Conservation (phyloP, 1,139 yeast genomes). For the Oligophagozyma castellii region DNA sequence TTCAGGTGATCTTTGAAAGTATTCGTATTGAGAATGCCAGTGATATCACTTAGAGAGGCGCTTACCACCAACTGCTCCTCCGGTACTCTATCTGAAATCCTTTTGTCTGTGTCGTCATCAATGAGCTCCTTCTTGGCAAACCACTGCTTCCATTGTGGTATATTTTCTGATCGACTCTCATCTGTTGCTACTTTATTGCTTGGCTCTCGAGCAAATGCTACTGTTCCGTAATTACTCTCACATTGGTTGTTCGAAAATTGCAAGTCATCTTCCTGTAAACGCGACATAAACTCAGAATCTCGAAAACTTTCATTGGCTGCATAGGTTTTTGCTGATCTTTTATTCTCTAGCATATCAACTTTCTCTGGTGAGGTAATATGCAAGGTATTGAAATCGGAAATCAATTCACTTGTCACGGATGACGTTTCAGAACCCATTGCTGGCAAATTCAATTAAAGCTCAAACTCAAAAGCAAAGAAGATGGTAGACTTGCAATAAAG, state of each 20-base stretch:
- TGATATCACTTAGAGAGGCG: slow-evolving; percentile 17
- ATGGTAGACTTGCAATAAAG: no score
- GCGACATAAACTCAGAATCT: slow-evolving; percentile 2
- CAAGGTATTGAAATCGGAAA: no score
- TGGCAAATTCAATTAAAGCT: no score
- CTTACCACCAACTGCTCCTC: slow-evolving; percentile 15
- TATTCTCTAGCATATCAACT: no score
- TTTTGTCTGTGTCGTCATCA: not conserved
- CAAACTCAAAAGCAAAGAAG: no score
- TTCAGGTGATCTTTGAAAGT: slow-evolving; percentile 13
- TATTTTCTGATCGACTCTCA: not conserved
- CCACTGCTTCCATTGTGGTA: slow-evolving; percentile 1
- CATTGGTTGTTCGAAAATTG: not conserved
- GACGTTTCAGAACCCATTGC: no score
- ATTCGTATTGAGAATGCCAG: slow-evolving; percentile 16
- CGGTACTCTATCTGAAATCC: slow-evolving; percentile 1
- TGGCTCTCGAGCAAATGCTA: not conserved
- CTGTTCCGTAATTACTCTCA: not conserved
- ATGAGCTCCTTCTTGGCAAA: slow-evolving; percentile 1
- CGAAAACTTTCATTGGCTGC: slow-evolving; percentile 1
- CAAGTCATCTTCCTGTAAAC: slow-evolving; percentile 1
- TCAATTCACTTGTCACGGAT: no score
- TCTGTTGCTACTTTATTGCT: not conserved
- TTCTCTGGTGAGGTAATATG: not conserved
- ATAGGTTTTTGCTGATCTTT: not conserved